These are phyloP conservation scores for Trichopus zeylanicus DNA, from an alignment of 116 monocot genomes.

Conservation along the genomic window DNA sequence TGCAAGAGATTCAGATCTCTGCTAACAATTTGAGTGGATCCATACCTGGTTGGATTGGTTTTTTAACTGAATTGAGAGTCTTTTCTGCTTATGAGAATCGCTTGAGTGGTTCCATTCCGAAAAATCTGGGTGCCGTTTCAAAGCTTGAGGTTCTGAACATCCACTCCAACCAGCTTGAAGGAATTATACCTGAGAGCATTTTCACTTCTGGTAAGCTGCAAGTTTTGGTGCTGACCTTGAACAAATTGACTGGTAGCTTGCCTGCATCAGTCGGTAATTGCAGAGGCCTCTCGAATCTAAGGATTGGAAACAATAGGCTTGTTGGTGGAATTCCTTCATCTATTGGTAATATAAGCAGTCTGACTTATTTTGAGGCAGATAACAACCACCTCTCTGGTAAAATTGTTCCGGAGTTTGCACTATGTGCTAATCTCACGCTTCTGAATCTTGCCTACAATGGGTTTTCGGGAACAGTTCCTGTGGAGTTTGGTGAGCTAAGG, in stretches of 20 bases:
- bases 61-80: conserved; percentile 29
- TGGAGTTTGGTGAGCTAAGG: conserved; percentile 53
- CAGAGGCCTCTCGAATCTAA: conserved; percentile 42
- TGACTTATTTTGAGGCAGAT: conserved; percentile 82
- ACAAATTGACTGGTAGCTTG: conserved; percentile 44
- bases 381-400: conserved; percentile 54
- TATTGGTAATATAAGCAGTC: conserved; percentile 48
- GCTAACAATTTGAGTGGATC: conserved; percentile 48
- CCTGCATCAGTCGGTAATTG: conserved; percentile 52
- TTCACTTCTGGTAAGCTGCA: conserved; percentile 56
- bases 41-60: conserved; percentile 53
- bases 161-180: conserved; percentile 71
- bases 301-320: conserved; percentile 68
- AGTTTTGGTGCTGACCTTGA: conserved; percentile 58
- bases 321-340: conserved; percentile 44
- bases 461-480: conserved; percentile 42
- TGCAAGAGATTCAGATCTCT: conserved; percentile 76
- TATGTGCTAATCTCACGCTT: conserved; percentile 68
- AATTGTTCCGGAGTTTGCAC: conserved; percentile 47
- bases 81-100: conserved; percentile 68
- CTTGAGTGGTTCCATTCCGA: conserved; percentile 47
- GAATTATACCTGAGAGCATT: conserved; percentile 59
- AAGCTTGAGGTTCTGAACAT: conserved; percentile 59
- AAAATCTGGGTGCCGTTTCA: conserved; percentile 37
- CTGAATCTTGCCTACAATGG: conserved; percentile 61